Evolutionary conservation across 805 yeast species (phyloP).

Genomic region (Candida ascalaphidarum): DNA sequence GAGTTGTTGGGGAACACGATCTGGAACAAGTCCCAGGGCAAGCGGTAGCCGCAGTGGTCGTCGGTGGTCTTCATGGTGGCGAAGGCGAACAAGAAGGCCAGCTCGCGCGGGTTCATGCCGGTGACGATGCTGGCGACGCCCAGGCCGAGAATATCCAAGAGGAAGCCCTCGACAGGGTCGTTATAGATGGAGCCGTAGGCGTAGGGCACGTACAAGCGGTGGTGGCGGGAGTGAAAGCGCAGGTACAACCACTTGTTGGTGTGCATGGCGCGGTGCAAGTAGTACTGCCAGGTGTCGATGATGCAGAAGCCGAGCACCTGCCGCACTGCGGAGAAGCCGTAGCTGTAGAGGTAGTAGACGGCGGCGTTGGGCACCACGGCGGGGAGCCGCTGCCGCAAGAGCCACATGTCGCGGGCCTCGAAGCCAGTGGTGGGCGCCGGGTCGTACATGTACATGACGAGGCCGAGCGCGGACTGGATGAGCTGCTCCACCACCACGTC

Average conservation of each 20-base stretch:
- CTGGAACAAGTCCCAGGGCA: slow-evolving; percentile 91
- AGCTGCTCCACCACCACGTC: slow-evolving; percentile 84
- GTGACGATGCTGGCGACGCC: slow-evolving; percentile 68
- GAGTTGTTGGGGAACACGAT: slow-evolving; percentile 89
- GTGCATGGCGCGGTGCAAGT: slow-evolving; percentile 87
- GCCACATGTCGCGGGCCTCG: slow-evolving; percentile 42
- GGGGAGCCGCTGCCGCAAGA: slow-evolving; percentile 27
- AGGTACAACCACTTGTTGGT: slow-evolving; percentile 65
- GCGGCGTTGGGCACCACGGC: slow-evolving; percentile 38
- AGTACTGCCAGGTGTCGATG: slow-evolving; percentile 94
- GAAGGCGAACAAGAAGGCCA: slow-evolving; percentile 65
- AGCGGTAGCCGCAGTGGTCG: slow-evolving; percentile 96
- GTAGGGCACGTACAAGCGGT: slow-evolving; percentile 88
- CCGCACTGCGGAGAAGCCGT: slow-evolving; percentile 54
- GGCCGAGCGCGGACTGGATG: slow-evolving; percentile 72
- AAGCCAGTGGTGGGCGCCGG: slow-evolving; percentile 43
- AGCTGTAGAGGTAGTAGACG: slow-evolving; percentile 49
- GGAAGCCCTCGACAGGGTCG: slow-evolving; percentile 88
- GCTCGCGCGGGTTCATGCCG: slow-evolving; percentile 67
- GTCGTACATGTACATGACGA: slow-evolving; percentile 46
- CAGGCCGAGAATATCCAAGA: slow-evolving; percentile 87
- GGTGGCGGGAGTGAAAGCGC: slow-evolving; percentile 89
- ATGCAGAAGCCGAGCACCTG: slow-evolving; percentile 57
- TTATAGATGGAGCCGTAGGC: slow-evolving; percentile 95
- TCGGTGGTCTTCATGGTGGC: slow-evolving; percentile 96